These are phyloP conservation scores for Salvia rosmarinus DNA, from an alignment of 257 asterid genomes.

Conservation along the genomic window DNA sequence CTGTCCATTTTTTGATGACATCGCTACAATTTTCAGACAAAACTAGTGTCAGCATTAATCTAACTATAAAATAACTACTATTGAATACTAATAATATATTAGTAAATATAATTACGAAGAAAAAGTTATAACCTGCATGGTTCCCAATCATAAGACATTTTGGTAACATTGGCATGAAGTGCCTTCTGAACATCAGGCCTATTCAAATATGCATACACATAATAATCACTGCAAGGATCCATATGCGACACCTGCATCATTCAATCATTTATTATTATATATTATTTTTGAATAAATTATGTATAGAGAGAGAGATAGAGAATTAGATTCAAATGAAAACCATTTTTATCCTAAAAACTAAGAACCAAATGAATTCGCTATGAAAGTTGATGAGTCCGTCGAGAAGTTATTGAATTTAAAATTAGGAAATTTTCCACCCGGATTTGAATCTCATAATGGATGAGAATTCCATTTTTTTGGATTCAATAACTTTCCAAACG, in stretches of 20 bases:
- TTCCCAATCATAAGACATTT: conserved; percentile 56
- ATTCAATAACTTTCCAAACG: too few species aligned
- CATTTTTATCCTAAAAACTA: too few species aligned
- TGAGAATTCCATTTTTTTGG: too few species aligned
- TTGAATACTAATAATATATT: too few species aligned
- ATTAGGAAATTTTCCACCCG: too few species aligned
- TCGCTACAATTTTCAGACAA: conserved; percentile 44
- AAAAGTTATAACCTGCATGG: conserved; percentile 68
- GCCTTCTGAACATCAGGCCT: conserved; percentile 75
- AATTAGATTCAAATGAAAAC: too few species aligned
- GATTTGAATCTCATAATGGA: too few species aligned
- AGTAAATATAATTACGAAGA: too few species aligned
- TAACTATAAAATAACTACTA: background rate
- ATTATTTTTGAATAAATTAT: background rate
- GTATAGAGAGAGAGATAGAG: too few species aligned
- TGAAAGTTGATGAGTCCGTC: too few species aligned
- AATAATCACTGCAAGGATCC: conserved; percentile 75
- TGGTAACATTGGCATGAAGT: conserved; percentile 83
- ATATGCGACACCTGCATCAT: conserved; percentile 39
- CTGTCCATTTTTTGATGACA: conserved; percentile 56
- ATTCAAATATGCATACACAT: conserved; percentile 65
- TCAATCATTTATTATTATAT: background rate
- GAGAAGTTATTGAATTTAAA: too few species aligned
- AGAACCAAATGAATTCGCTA: too few species aligned
- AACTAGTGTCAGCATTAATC: background rate